A percentile compares a stretch with the other conserved stretches of the same genome.
These are phyloP conservation scores for Botrytis squamosa DNA, from an alignment of 2,329 filamentous ascomycete species.

Conservation along the genomic window DNA sequence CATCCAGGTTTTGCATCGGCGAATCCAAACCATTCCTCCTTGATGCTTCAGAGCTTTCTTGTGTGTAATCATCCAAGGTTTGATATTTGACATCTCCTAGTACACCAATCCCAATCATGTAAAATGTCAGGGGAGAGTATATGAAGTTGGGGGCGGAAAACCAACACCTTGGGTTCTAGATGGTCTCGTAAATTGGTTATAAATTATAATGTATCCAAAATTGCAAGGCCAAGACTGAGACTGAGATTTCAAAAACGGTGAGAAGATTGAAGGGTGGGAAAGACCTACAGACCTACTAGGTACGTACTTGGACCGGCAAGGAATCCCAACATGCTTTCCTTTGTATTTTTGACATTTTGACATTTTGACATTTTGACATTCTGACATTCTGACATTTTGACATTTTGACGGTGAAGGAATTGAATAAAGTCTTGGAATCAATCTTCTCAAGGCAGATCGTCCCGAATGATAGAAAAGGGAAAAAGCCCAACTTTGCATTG, in stretches of 20 bases:
- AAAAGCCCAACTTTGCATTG: neutral
- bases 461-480: neutral
- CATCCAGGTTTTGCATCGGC: neutral
- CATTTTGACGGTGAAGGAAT: neutral
- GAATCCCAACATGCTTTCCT: neutral
- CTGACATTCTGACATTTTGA: neutral
- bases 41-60: conserved; percentile 13
- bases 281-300: neutral
- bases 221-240: neutral
- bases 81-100: neutral
- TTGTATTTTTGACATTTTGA: neutral
- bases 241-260: neutral
- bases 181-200: conserved; percentile 7
- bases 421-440: conserved; percentile 2
- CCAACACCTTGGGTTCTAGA: conserved; percentile 7
- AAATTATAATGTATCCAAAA: conserved; percentile 1
- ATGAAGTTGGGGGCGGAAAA: conserved; percentile 1
- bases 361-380: no score
- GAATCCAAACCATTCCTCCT: neutral
- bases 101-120: conserved; percentile 6
- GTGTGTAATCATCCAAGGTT: neutral
- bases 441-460: conserved; percentile 13
- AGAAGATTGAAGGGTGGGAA: neutral
- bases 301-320: neutral
- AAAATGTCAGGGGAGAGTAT: neutral